Percentiles rank a stretch among this genome's conserved stretches.
Conservation (phyloP, 2,329 filamentous ascomycete genomes). For the Penicillium sp. region DNA sequence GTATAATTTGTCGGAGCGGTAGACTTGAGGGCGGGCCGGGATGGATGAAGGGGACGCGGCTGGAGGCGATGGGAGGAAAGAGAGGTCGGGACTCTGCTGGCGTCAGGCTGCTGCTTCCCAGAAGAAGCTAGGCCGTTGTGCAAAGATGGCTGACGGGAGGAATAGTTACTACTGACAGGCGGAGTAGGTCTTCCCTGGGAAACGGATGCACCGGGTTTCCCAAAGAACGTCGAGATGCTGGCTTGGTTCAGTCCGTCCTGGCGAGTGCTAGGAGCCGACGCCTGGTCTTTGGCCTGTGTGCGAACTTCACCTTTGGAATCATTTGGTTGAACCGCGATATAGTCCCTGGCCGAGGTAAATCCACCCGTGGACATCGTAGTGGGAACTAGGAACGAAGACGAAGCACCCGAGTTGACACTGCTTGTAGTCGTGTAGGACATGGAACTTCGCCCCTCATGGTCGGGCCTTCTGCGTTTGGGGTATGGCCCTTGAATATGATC, state of each 20-base stretch:
- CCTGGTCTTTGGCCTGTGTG: constrained; percentile 24
- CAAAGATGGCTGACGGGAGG: constrained; percentile 7
- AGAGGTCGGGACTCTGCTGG: constrained; percentile 15
- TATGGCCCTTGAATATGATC: constrained; percentile 17
- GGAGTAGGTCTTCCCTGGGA: constrained; percentile 11
- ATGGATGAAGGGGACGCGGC: constrained; percentile 25
- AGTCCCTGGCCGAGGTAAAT: constrained; percentile 58
- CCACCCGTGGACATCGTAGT: constrained; percentile 48
- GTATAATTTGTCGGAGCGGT: constrained; percentile 30
- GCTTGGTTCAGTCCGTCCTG: constrained; percentile 44
- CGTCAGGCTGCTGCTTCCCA: constrained; percentile 5
- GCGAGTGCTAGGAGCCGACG: constrained; percentile 27
- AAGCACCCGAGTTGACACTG: constrained; percentile 57
- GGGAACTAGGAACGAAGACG: constrained; percentile 31
- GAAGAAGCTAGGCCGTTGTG: constrained; percentile 9
- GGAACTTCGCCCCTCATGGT: constrained; percentile 19
- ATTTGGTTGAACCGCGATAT: constrained; percentile 39
- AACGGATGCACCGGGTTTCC: constrained; percentile 16
- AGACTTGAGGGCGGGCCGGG: constrained; percentile 29
- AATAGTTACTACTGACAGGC: neutral
- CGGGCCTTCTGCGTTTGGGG: constrained; percentile 26
- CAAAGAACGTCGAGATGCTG: constrained; percentile 50
- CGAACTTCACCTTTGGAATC: constrained; percentile 10
- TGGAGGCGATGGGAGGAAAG: constrained; percentile 28
- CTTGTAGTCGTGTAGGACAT: constrained; percentile 38